A percentile compares a stretch with the other conserved stretches of the same genome.
These are phyloP conservation scores for Beauveria bassiana DNA, from an alignment of 2,329 filamentous ascomycete species.

Conservation along the genomic window DNA sequence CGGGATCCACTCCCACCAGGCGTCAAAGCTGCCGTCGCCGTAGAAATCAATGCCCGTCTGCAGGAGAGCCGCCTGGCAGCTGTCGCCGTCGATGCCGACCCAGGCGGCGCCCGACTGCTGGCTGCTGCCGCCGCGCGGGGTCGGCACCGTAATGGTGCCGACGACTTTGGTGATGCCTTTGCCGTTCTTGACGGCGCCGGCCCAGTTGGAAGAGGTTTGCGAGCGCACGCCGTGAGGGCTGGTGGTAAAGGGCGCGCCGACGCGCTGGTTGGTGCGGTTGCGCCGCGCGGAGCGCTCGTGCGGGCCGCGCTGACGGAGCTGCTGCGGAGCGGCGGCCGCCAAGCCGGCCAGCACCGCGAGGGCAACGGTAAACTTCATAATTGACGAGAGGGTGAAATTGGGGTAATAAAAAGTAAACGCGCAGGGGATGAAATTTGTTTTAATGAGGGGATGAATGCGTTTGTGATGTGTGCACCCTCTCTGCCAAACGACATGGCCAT, in stretches of 20 bases:
- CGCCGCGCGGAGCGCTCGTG: neutral
- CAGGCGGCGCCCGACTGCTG: constrained; percentile 23
- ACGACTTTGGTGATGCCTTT: neutral
- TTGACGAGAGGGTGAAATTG: too few relatives aligned
- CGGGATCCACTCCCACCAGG: constrained; percentile 36
- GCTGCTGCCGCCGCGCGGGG: neutral
- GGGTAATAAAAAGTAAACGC: neutral
- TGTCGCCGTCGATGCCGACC: constrained; percentile 35
- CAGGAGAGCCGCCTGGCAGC: constrained; percentile 26
- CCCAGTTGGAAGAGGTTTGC: neutral
- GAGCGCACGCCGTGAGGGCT: neutral
- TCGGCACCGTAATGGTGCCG: neutral
- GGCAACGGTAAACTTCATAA: neutral
- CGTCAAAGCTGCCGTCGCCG: constrained; percentile 24
- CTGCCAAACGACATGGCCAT: neutral
- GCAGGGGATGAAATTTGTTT: neutral
- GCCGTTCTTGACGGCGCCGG: neutral
- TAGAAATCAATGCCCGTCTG: constrained; percentile 33
- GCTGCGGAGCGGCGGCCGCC: neutral
- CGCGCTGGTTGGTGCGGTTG: neutral
- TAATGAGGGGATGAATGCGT: neutral
- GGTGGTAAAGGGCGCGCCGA: neutral
- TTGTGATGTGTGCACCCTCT: neutral
- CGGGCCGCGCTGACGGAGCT: neutral
- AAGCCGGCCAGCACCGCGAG: neutral